A percentile compares a stretch with the other conserved stretches of the same genome.
Conservation (phyloP, 2,329 filamentous ascomycete genomes). For the Trichothecium roseum region DNA sequence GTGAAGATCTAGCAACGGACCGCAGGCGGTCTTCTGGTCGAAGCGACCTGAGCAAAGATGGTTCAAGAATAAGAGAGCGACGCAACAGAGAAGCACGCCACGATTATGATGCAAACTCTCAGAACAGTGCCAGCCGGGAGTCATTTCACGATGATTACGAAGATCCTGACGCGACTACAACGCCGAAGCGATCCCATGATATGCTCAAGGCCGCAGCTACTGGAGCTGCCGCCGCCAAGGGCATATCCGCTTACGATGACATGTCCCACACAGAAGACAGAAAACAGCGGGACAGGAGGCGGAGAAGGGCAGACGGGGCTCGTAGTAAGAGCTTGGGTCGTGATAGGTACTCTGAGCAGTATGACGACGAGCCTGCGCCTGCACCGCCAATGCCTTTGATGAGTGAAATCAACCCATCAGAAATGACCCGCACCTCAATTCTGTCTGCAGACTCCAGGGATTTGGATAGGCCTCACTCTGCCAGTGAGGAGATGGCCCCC, state of each 20-base stretch:
- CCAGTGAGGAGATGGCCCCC: constrained; percentile 51
- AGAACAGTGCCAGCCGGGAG: constrained; percentile 36
- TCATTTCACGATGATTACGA: constrained; percentile 28
- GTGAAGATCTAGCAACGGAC: constrained; percentile 47
- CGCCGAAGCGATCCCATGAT: constrained; percentile 32
- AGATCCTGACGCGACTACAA: constrained; percentile 24
- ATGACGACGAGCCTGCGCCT: constrained; percentile 42
- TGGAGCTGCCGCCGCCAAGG: constrained; percentile 29
- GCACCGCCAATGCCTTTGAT: constrained; percentile 75
- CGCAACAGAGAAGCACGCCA: constrained; percentile 45
- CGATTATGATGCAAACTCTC: constrained; percentile 39
- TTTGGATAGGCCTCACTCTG: constrained; percentile 55
- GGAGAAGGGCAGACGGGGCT: constrained; percentile 39
- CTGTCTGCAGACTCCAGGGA: constrained; percentile 59
- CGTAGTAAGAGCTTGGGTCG: constrained; percentile 31
- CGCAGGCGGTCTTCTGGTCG: constrained; percentile 52
- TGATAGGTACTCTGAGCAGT: constrained; percentile 37
- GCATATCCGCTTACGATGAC: constrained; percentile 22
- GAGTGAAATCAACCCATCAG: constrained; percentile 77
- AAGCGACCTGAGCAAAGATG: constrained; percentile 42
- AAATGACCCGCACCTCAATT: constrained; percentile 80
- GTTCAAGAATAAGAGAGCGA: constrained; percentile 29
- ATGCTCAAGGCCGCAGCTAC: constrained; percentile 33
- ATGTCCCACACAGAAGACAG: constrained; percentile 37
- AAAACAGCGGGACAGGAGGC: constrained; percentile 38